Evolutionary conservation across 2,329 filamentous ascomycete genomes (phyloP).

Genomic region (Fusarium pseudograminearum): DNA sequence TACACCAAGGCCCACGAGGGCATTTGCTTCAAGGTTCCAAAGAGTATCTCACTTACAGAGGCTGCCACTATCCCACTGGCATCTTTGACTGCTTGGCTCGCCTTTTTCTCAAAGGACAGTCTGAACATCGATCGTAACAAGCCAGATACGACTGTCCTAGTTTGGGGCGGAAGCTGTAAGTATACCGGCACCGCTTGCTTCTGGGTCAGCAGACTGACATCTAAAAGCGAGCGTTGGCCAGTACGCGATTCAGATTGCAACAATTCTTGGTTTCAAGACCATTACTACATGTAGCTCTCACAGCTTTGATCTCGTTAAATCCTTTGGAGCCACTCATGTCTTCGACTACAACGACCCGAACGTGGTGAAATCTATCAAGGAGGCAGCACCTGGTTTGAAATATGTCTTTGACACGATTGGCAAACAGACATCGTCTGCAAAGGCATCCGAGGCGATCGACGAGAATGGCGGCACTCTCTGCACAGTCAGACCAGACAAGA

Average conservation of each 20-base stretch:
- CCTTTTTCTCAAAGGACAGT: slow-evolving; percentile 54
- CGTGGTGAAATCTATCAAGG: slow-evolving; percentile 53
- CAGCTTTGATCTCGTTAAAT: slow-evolving; percentile 50
- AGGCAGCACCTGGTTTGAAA: slow-evolving; percentile 49
- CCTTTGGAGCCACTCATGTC: slow-evolving; percentile 51
- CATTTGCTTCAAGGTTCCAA: slow-evolving; percentile 56
- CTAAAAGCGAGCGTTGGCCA: slow-evolving; percentile 54
- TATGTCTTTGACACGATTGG: slow-evolving; percentile 60
- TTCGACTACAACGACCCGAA: slow-evolving; percentile 57
- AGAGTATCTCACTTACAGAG: slow-evolving; percentile 45
- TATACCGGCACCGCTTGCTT: slow-evolving; percentile 2
- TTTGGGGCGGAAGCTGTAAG: slow-evolving; percentile 60
- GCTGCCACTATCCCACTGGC: slow-evolving; percentile 57
- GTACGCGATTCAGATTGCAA: slow-evolving; percentile 54
- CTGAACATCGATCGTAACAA: slow-evolving; percentile 49
- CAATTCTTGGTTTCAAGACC: slow-evolving; percentile 49
- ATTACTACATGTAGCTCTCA: slow-evolving; percentile 53
- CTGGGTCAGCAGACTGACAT: neutral
- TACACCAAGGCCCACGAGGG: slow-evolving; percentile 56
- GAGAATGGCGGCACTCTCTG: slow-evolving; percentile 51
- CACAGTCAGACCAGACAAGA: slow-evolving; percentile 57
- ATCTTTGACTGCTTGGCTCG: slow-evolving; percentile 54
- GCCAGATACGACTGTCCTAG: slow-evolving; percentile 47
- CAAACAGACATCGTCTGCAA: slow-evolving; percentile 51
- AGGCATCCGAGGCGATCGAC: slow-evolving; percentile 49